A percentile compares a stretch with the other conserved stretches of the same genome.
Conservation (phyloP, 331 rosid species). For the Telfairia occidentalis region DNA sequence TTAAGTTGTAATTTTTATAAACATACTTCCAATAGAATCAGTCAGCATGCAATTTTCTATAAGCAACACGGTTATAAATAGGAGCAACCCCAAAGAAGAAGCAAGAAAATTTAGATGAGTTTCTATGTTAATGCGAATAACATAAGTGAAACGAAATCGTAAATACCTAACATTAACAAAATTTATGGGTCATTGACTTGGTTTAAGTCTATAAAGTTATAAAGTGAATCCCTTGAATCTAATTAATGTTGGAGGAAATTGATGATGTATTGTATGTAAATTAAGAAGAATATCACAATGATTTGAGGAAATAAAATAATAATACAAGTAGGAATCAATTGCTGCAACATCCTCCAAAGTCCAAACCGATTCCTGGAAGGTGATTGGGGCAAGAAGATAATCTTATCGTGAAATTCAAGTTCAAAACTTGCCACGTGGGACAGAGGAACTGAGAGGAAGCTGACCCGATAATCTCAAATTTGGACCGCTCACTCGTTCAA, state of each 20-base stretch:
- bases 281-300: not conserved
- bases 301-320: not conserved
- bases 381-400: constrained; percentile 6
- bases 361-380: constrained; percentile 4
- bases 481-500: constrained; percentile 41
- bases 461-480: constrained; percentile 21
- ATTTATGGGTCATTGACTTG: not conserved
- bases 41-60: too few relatives aligned
- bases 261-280: not conserved
- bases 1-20: too few relatives aligned
- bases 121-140: not conserved
- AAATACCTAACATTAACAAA: not conserved
- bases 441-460: not conserved
- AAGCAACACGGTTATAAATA: too few relatives aligned
- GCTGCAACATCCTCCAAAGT: not conserved
- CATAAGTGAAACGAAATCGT: not conserved
- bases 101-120: too few relatives aligned
- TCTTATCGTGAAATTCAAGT: constrained; percentile 16
- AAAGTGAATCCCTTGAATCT: not conserved
- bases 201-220: too few relatives aligned
- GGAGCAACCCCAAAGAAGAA: too few relatives aligned
- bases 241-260: not conserved
- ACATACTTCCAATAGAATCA: too few relatives aligned
- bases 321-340: not conserved
- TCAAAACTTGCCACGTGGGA: constrained; percentile 53